These are phyloP conservation scores for Phanerochaete carnosa DNA, from an alignment of 768 basidiomycete species.

Conservation along the genomic window DNA sequence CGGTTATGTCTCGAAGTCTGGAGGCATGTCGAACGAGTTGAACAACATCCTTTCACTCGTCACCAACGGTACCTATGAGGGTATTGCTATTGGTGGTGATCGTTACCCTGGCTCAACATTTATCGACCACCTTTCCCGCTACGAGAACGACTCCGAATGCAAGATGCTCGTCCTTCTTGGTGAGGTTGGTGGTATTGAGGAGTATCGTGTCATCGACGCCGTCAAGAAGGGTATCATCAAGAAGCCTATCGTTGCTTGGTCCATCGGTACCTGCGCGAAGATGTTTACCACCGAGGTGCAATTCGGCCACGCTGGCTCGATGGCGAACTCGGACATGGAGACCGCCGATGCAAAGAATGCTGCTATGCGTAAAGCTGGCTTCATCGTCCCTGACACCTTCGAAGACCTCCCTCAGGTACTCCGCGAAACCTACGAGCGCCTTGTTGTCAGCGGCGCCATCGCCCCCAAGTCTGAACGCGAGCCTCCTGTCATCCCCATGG, in stretches of 20 bases:
- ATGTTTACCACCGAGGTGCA: slow-evolving; percentile 99
- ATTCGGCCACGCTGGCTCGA: slow-evolving; percentile 97
- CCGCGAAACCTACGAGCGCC: slow-evolving; percentile 78
- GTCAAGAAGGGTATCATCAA: slow-evolving; percentile 91
- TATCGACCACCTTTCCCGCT: slow-evolving; percentile 97
- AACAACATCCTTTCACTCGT: slow-evolving; percentile 98
- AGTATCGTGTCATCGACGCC: slow-evolving; percentile 98
- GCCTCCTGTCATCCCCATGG: slow-evolving; percentile 98
- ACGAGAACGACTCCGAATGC: slow-evolving; percentile 95
- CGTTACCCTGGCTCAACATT: slow-evolving; percentile 98
- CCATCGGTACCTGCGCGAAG: slow-evolving; percentile 99
- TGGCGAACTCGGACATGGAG: slow-evolving; percentile 97
- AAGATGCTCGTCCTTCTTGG: slow-evolving; percentile 99
- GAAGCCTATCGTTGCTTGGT: slow-evolving; percentile 99
- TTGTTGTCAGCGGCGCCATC: slow-evolving; percentile 70
- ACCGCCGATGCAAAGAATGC: slow-evolving; percentile 98
- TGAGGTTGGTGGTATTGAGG: slow-evolving; percentile 98
- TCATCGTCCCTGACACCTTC: slow-evolving; percentile 96
- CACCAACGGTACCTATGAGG: slow-evolving; percentile 99
- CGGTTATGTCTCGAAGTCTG: slow-evolving; percentile 99
- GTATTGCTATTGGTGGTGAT: slow-evolving; percentile 99
- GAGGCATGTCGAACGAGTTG: slow-evolving; percentile 99
- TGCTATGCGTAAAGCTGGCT: slow-evolving; percentile 92
- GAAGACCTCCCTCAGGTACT: slow-evolving; percentile 90
- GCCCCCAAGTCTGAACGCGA: slow-evolving; percentile 73